Evolutionary conservation across 2,329 filamentous ascomycete genomes (phyloP).

Genomic region (Diplodia corticola): DNA sequence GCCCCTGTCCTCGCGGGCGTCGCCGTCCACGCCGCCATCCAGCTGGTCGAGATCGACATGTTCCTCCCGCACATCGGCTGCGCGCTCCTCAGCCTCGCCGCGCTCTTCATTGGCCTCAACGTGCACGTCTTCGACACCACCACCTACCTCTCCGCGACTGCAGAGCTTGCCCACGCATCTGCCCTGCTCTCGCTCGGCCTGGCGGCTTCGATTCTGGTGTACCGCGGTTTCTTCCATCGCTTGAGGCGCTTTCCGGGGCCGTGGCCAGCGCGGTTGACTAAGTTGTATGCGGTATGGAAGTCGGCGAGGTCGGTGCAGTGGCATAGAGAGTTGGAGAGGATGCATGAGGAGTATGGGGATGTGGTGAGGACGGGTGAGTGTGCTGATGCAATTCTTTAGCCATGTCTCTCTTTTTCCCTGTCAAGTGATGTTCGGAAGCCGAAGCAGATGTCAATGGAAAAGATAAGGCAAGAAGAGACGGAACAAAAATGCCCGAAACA

Average conservation of each 20-base stretch:
- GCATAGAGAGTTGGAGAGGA: constrained; percentile 17
- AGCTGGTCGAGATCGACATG: constrained; percentile 1
- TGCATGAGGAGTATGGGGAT: constrained; percentile 20
- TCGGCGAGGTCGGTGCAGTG: not conserved
- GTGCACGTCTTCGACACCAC: not conserved
- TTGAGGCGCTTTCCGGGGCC: constrained; percentile 41
- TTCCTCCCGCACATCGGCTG: not conserved
- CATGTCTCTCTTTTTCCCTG: too few relatives aligned
- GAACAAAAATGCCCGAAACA: not conserved
- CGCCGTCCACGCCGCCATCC: not conserved
- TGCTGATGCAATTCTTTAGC: too few relatives aligned
- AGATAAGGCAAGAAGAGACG: not conserved
- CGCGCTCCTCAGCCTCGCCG: not conserved
- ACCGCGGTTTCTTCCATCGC: constrained; percentile 38
- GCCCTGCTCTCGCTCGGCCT: not conserved
- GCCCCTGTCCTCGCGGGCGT: not conserved
- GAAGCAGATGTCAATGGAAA: not conserved
- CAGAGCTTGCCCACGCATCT: not conserved
- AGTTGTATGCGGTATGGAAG: constrained; percentile 5
- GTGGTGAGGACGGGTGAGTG: constrained; percentile 29
- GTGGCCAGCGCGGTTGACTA: constrained; percentile 34
- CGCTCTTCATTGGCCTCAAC: not conserved
- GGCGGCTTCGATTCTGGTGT: constrained; percentile 24
- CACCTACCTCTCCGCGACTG: not conserved
- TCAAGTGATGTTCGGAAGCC: too few relatives aligned